Conservation (phyloP, 2,329 filamentous ascomycete genomes). For the Sordariomycetes sp. region DNA sequence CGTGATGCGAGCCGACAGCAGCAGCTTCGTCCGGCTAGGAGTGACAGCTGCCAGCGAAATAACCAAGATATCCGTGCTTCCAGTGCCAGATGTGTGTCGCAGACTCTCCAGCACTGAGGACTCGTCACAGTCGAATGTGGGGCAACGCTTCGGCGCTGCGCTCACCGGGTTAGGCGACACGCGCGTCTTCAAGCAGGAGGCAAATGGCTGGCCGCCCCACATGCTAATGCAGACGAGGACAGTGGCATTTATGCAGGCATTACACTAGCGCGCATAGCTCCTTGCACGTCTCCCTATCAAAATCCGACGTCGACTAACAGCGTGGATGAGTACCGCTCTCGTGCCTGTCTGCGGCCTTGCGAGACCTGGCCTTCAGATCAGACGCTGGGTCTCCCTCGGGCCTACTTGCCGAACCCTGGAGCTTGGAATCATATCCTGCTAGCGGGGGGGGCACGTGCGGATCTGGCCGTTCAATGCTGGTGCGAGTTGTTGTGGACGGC, state of each 20-base stretch:
- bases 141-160: neutral
- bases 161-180: neutral
- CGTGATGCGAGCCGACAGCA: neutral
- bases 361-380: neutral
- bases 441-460: neutral
- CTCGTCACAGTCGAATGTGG: too few relatives aligned
- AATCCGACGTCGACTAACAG: neutral
- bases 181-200: neutral
- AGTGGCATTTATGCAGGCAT: neutral
- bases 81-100: too few relatives aligned
- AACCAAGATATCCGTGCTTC: too few relatives aligned
- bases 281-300: neutral
- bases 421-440: neutral
- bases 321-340: neutral
- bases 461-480: neutral
- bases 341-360: neutral
- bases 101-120: too few relatives aligned
- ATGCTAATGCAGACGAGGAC: neutral
- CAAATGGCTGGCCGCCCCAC: neutral
- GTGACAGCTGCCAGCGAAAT: too few relatives aligned
- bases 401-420: neutral
- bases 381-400: neutral
- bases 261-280: neutral
- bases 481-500: neutral
- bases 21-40: neutral